Evolutionary conservation across 2,329 filamentous ascomycete genomes (phyloP).

Genomic region (Botryotinia convoluta): DNA sequence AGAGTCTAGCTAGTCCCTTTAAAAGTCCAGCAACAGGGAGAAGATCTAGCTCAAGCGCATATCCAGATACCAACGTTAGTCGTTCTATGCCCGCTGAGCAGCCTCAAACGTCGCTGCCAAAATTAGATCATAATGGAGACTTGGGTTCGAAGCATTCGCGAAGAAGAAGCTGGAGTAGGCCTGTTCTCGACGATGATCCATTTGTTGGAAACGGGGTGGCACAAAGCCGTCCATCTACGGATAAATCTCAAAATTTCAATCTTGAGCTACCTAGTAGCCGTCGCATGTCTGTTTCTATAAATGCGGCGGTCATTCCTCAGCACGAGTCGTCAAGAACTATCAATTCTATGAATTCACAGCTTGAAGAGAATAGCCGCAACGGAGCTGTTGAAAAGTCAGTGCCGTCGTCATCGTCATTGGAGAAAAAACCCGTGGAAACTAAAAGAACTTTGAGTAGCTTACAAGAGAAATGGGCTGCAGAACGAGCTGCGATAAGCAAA

Average conservation of each 20-base stretch:
- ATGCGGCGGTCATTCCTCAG: slow-evolving; percentile 10
- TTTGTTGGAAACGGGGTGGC: slow-evolving; percentile 25
- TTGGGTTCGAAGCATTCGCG: slow-evolving; percentile 24
- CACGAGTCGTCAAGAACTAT: neutral
- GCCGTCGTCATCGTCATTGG: slow-evolving; percentile 27
- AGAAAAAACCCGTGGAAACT: slow-evolving; percentile 30
- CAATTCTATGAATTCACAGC: neutral
- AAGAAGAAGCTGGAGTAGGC: slow-evolving; percentile 17
- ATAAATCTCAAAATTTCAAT: slow-evolving; percentile 12
- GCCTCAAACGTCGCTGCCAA: slow-evolving; percentile 27
- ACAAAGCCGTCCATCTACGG: slow-evolving; percentile 3
- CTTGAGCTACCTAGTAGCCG: slow-evolving; percentile 12
- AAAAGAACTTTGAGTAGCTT: slow-evolving; percentile 12
- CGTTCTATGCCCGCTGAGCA: slow-evolving; percentile 14
- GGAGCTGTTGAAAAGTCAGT: neutral
- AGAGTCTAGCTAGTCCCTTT: slow-evolving; percentile 39
- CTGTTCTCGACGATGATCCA: slow-evolving; percentile 31
- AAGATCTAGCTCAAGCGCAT: slow-evolving; percentile 29
- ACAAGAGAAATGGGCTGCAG: slow-evolving; percentile 31
- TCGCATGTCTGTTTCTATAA: slow-evolving; percentile 11
- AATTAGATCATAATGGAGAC: slow-evolving; percentile 28
- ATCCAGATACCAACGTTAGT: slow-evolving; percentile 22
- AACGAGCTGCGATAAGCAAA: slow-evolving; percentile 32
- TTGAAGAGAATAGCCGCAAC: neutral
- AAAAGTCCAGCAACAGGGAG: slow-evolving; percentile 36